Evolutionary conservation across 495 filamentous ascomycete species (phyloP), one percentile per base, ranked within the genome.

Genomic region (Pyronema domesticum): DNA sequence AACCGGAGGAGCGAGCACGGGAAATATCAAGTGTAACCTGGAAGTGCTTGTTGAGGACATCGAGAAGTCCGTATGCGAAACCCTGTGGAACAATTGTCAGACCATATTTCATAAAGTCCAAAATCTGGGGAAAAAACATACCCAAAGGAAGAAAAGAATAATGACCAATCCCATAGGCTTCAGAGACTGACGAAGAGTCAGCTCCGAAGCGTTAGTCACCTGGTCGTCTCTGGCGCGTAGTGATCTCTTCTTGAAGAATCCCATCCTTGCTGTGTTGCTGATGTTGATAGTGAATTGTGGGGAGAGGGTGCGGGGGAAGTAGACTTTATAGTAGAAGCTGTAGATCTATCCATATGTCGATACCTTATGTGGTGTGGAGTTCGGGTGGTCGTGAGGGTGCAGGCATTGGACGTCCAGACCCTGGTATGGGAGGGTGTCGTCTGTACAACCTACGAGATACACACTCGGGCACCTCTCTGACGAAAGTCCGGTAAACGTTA

Each of bases 31-130:
- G 36, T 9, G 63, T 59, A 0, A 62, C 67, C 47, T 77, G 75
- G 62, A 79, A 78, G 50, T 75, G 69, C 9, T 70, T 70, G 61
- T 77, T 80, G 49, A 78, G 58, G 19, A 73, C 71, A 63, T 77
- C 74, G 17, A 79, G 67, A 5, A 78, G 67, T 19, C 76, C 74
- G 58, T 75, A 75, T 17, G 69, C 68, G 51, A 72, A 64, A 6
- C 62, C 62, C 60, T 63, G 46, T 1, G 13, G 30, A 9, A 14
- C 11, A 19, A 10, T 10, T 14, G 45, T 30, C 23, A 30, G 23
- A 30, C 23, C 23, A 30, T 9, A 8, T 8, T n/a, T 47, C 13
- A 23, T n/a, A 47, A 15, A 15, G 13, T 14, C 17, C 3, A n/a
- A 19, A 10, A 47, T n/a, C n/a, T 15, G 3, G 10, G 45, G 45